Base-by-base conservation (phyloP, 2,329 filamentous ascomycete genomes). In the Mycosphaerella arachidis region DNA sequence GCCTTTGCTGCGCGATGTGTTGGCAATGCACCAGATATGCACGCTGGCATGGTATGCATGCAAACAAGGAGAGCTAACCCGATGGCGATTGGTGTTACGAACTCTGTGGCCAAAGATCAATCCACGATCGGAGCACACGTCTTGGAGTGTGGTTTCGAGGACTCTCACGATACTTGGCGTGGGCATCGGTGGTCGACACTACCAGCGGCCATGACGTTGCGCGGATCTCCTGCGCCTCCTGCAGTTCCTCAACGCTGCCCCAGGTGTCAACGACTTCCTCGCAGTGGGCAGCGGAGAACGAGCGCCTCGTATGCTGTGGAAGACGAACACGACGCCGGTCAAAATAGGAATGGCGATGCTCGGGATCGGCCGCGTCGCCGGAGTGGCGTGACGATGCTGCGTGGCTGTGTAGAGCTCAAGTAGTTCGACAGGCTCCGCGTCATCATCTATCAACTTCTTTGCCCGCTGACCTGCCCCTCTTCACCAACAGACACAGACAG, bases 1-100 rank as follows among this genome's bases (percentile, higher is more conserved):
- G 56, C 48, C 50, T 48, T 58, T 43, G 56, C 53, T 53, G 56
- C 56, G 48, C 55, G 55, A 57, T 57, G 55, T 18, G 56, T 48
- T 58, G 56, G 56, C 56, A 55, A 50, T 24, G 24, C 24, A 24
- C 24, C 24, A 24, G 24, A 24, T 24, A 45, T 51, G 46, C 55
- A 57, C 45, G 51, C 51, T 53, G 51, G 30, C 51, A 18, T 43
- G 40, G 13, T n/a, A n/a, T n/a, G 12, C 37, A 43, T 43, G 37
- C 37, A 43, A 37, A 37, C 9, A n/a, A 43, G 40, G 16, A 43
- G 40, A 43, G 40, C 40, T 43, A 43, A 18, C 40, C 13, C 40
- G 40, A 37, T 37, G 35, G 35, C 35, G 35, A 10, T 37, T 43
- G 40, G 40, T 18, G n/a, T 16, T 18, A 8, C 13, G 4, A 16